These are phyloP conservation scores for Anethum foeniculum DNA, from an alignment of 140 eudicot genomes.

Conservation along the genomic window DNA sequence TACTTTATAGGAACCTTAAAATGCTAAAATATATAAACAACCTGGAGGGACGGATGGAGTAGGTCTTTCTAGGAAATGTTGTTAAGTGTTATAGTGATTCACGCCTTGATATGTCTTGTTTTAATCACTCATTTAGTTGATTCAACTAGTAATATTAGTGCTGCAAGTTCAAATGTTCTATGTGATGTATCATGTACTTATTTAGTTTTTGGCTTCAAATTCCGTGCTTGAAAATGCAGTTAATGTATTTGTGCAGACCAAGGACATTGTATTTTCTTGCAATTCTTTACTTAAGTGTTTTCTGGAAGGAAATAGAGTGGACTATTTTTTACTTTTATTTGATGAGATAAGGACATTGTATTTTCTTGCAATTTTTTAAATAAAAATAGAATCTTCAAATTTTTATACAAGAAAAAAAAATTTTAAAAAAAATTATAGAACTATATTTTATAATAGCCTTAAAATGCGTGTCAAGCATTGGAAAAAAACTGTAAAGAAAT, in stretches of 20 bases:
- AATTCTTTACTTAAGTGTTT: slow-evolving; percentile 39
- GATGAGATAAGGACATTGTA: slow-evolving; percentile 30
- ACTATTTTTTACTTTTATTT: slow-evolving; percentile 16
- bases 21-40: no score
- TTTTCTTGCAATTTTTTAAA: no score
- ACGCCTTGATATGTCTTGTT: slow-evolving; percentile 12
- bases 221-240: slow-evolving; percentile 23
- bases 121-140: slow-evolving; percentile 22
- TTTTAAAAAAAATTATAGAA: no score
- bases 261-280: slow-evolving; percentile 19
- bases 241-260: slow-evolving; percentile 18
- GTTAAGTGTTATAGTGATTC: not conserved
- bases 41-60: no score
- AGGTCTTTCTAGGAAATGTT: slow-evolving; percentile 26
- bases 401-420: no score
- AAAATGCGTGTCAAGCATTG: no score
- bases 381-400: no score
- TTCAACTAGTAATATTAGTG: slow-evolving; percentile 1
- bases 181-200: slow-evolving; percentile 30
- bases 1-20: no score
- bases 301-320: slow-evolving; percentile 20
- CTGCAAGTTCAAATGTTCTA: slow-evolving; percentile 12
- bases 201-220: slow-evolving; percentile 34
- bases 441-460: no score
- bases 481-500: no score